These are phyloP conservation scores for Zizania palustris DNA, from an alignment of 202 grass and related monocot genomes.

Conservation along the genomic window DNA sequence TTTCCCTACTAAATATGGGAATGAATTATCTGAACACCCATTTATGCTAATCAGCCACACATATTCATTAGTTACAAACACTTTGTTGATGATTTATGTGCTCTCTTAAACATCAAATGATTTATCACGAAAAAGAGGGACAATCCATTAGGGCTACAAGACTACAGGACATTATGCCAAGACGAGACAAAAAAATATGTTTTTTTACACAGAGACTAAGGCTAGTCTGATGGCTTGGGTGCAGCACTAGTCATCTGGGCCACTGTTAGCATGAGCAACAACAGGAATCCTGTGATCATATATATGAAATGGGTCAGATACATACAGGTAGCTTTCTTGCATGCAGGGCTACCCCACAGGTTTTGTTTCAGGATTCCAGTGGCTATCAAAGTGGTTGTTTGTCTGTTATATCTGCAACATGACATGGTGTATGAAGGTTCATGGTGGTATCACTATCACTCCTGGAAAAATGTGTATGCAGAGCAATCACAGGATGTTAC, in stretches of 20 bases:
- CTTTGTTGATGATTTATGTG: not conserved
- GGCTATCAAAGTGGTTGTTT: constrained; percentile 36
- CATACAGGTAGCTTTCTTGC: constrained; percentile 40
- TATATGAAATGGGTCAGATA: constrained; percentile 16
- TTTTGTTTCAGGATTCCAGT: constrained; percentile 15
- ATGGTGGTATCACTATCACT: constrained; percentile 14
- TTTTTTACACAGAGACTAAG: not conserved
- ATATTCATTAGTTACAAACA: not conserved
- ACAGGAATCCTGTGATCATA: constrained; percentile 25
- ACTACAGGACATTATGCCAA: not conserved
- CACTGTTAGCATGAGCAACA: constrained; percentile 23
- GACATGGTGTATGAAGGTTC: constrained; percentile 20
- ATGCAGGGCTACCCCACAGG: constrained; percentile 35
- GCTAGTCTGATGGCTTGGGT: constrained; percentile 3
- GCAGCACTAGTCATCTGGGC: constrained; percentile 12
- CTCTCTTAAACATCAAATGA: not conserved
- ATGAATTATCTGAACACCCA: not conserved
- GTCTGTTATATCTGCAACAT: constrained; percentile 30
- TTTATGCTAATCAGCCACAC: not conserved
- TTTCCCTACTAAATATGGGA: not conserved
- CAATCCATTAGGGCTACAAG: not conserved
- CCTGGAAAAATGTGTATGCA: constrained; percentile 29
- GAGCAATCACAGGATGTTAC: not conserved
- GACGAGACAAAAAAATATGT: not conserved
- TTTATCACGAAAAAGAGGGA: not conserved